Base-by-base conservation (phyloP, 2,329 filamentous ascomycete species). In the Fusarium armeniacum region DNA sequence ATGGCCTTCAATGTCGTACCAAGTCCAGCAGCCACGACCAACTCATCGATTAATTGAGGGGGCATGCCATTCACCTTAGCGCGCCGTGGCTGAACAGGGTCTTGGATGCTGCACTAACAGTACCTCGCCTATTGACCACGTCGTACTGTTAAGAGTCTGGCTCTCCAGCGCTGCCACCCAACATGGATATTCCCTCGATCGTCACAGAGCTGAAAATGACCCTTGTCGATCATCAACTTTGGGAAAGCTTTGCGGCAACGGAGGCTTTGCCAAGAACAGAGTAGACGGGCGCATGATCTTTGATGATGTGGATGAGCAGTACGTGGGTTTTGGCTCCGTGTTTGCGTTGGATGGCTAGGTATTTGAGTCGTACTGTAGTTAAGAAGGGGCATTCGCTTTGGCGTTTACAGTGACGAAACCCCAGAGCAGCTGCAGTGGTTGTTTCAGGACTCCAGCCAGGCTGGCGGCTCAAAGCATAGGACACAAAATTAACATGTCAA, bases 141-240 rank as follows among this genome's bases (percentile, higher is more conserved):
- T 2, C 11, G 5, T 11, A 7, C 3, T 13, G 40, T 13, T 69
- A 62, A 9, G 6, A 0, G 1, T 2, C 13, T 52, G 66, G 38
- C 41, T 13, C 3, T 6, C 35, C 22, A 20, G 41, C 6, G 16
- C 13, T 11, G 5, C 12, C 13, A 45, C 46, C 1, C 33, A 11
- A 20, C 66, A 62, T 41, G 65, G 66, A 49, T 67, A 26, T 33
- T 13, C 41, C 44, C 38, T 33, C 30, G 58, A 67, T 67, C 66
- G 52, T 44, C 67, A 11, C 33, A 24, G 6, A 70, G 67, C 67
- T 70, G 67, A 70, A 70, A 24, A 43, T 20, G 41, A 20, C 30
- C 50, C 53, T 46, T 49, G 65, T 56, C 63, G 18, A 30, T 15
- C 6, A 5, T 28, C 51, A 24, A 50, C 22, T 59, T 65, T 35